Conservation (phyloP, 768 basidiomycete species). For the Crassisporium funariophilum region DNA sequence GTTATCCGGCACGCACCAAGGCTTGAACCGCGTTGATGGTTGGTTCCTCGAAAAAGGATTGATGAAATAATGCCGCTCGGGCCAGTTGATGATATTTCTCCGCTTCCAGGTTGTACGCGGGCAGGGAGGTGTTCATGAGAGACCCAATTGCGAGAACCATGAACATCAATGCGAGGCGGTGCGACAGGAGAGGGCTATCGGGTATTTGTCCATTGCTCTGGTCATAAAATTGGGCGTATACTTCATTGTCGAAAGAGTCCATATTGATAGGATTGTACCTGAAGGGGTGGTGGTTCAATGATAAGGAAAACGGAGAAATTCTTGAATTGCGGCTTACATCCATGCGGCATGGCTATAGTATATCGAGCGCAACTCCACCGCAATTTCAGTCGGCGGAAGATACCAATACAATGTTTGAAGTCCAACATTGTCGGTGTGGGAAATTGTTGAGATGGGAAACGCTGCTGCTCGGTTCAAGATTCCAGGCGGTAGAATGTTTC, state of each 20-base stretch:
- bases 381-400: conserved; percentile 61
- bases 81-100: conserved; percentile 73
- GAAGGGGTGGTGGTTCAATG: conserved; percentile 2
- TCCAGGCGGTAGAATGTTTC: conserved; percentile 59
- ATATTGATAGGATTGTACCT: conserved; percentile 72
- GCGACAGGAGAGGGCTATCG: conserved; percentile 56
- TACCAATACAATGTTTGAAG: conserved; percentile 68
- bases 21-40: conserved; percentile 70
- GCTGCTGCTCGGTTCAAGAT: conserved; percentile 66
- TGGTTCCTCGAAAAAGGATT: conserved; percentile 67
- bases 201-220: conserved; percentile 41
- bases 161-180: conserved; percentile 64
- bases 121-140: conserved; percentile 56
- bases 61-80: conserved; percentile 63
- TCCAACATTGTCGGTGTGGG: conserved; percentile 45
- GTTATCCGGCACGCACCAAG: conserved; percentile 52
- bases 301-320: conserved; percentile 8
- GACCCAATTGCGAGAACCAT: conserved; percentile 69
- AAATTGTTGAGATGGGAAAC: conserved; percentile 57
- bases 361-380: conserved; percentile 59
- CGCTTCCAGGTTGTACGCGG: conserved; percentile 66
- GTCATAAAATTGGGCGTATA: conserved; percentile 60
- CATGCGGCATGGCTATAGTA: conserved; percentile 69
- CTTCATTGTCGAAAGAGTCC: conserved; percentile 61
- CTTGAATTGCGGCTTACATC: too few relatives aligned